Percentiles rank a stretch among this genome's conserved stretches.
phyloP scores from a whole-genome alignment of 1,284 basidiomycete genomes.

The Trichosporon ovoides region DNA sequence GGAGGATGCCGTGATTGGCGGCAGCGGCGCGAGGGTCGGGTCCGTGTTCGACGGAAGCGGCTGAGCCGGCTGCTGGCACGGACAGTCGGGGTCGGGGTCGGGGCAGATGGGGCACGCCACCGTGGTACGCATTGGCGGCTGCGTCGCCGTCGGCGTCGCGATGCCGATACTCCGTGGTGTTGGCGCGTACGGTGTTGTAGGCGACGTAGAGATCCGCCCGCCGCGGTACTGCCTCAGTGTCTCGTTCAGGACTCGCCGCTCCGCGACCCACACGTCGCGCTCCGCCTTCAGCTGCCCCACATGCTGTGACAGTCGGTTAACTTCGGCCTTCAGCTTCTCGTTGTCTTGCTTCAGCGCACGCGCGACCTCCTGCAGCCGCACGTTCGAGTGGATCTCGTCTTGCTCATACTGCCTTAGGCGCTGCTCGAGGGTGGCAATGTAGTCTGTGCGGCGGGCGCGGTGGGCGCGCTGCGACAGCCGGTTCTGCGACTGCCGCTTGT shows the following conservation, averaged over 20 bases:
- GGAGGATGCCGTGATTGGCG: background rate
- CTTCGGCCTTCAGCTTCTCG: constrained; percentile 41
- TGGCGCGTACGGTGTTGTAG: constrained; percentile 5
- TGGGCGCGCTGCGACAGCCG: constrained; percentile 84
- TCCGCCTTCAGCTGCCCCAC: constrained; percentile 60
- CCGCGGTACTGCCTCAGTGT: constrained; percentile 5
- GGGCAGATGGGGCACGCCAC: constrained; percentile 45
- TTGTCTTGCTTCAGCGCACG: constrained; percentile 86
- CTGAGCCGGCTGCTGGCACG: constrained; percentile 34
- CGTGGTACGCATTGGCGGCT: constrained; percentile 4
- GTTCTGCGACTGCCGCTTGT: constrained; percentile 50
- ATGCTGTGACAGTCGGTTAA: constrained; percentile 59
- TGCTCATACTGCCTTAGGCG: constrained; percentile 80
- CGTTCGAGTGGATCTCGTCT: constrained; percentile 81
- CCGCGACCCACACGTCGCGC: constrained; percentile 24
- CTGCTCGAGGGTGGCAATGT: constrained; percentile 82
- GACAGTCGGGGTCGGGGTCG: constrained; percentile 46
- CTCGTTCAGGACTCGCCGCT: constrained; percentile 12
- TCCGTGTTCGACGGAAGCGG: constrained; percentile 2
- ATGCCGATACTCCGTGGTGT: constrained; percentile 10
- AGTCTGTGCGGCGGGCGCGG: constrained; percentile 81
- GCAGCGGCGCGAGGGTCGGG: constrained; percentile 3
- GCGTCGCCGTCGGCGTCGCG: background rate
- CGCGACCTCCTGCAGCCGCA: constrained; percentile 76
- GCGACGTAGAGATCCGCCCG: background rate